phyloP scores from a whole-genome alignment of 108 stramenopile species.

The Thalassiosira profunda region DNA sequence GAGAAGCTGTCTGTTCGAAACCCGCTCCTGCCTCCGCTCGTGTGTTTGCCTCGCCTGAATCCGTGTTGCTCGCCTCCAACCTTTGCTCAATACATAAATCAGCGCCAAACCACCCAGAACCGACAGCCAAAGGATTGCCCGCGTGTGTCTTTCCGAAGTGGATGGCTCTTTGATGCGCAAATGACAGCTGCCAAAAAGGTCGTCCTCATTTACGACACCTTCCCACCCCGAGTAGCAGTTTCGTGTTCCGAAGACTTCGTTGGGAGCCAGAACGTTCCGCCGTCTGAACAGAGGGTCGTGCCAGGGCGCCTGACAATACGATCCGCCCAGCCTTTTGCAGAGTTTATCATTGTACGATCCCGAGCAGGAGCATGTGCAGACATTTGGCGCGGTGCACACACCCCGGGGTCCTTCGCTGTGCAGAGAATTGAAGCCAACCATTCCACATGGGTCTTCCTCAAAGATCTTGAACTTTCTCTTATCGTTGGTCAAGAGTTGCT shows the following conservation, averaged over 20 bases:
- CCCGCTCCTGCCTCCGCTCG: too few relatives aligned
- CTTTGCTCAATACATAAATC: too few relatives aligned
- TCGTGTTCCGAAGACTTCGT: conserved; percentile 77
- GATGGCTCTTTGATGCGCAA: conserved; percentile 73
- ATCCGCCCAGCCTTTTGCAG: conserved; percentile 44
- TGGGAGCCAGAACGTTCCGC: conserved; percentile 60
- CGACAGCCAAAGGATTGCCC: too few relatives aligned
- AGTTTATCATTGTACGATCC: conserved; percentile 45
- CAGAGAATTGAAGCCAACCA: conserved; percentile 42
- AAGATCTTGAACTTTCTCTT: conserved; percentile 68
- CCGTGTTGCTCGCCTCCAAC: too few relatives aligned
- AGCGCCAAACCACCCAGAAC: too few relatives aligned
- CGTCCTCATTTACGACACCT: conserved; percentile 64
- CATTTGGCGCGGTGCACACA: conserved; percentile 85
- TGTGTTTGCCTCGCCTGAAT: too few relatives aligned
- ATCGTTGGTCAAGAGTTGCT: conserved; percentile 78
- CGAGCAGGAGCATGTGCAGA: conserved; percentile 82
- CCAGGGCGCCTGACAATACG: conserved; percentile 54
- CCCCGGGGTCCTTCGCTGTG: conserved; percentile 53
- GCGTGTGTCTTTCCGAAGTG: conserved; percentile 59
- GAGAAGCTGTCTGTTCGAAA: too few relatives aligned
- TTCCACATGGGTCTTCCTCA: conserved; percentile 85
- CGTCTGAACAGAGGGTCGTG: conserved; percentile 62
- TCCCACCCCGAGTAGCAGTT: conserved; percentile 78
- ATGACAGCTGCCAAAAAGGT: conserved; percentile 85